Evolutionary conservation across 768 basidiomycete genomes (phyloP).

Genomic region (Mycena pura): DNA sequence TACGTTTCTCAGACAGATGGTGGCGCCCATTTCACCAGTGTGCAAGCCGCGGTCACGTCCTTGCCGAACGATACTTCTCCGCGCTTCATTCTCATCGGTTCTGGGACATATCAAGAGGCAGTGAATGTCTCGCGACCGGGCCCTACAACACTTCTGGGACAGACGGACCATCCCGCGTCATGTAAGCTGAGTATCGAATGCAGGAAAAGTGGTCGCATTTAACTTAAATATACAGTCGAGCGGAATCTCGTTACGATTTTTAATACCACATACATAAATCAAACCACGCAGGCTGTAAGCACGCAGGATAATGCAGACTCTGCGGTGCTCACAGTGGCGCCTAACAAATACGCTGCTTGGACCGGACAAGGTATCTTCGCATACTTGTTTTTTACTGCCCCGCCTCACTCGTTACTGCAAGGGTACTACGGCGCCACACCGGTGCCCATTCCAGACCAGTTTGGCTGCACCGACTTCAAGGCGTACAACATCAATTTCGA

Average conservation of each 20-base stretch:
- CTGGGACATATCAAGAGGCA: slow-evolving; percentile 39
- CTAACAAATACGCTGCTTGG: slow-evolving; percentile 48
- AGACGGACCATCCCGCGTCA: slow-evolving; percentile 18
- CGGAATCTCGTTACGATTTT: slow-evolving; percentile 27
- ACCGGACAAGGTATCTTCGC: too few relatives aligned
- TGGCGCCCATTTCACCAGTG: slow-evolving; percentile 28
- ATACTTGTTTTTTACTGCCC: too few relatives aligned
- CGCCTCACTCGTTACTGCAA: too few relatives aligned
- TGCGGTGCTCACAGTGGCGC: slow-evolving; percentile 48
- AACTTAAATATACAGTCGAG: slow-evolving; percentile 4
- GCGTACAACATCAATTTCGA: slow-evolving; percentile 57
- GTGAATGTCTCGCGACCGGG: slow-evolving; percentile 40
- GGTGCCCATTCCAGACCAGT: slow-evolving; percentile 41
- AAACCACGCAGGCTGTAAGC: slow-evolving; percentile 29
- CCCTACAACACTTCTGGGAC: slow-evolving; percentile 36
- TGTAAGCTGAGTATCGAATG: neutral
- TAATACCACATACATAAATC: slow-evolving; percentile 43
- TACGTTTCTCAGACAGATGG: slow-evolving; percentile 40
- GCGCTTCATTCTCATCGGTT: slow-evolving; percentile 35
- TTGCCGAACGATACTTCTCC: slow-evolving; percentile 18
- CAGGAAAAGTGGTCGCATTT: neutral
- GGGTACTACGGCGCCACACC: slow-evolving; percentile 43
- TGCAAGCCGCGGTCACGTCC: slow-evolving; percentile 35
- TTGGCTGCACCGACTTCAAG: slow-evolving; percentile 52
- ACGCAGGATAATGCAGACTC: slow-evolving; percentile 48